A percentile compares a stretch with the other conserved stretches of the same genome.
These are phyloP conservation scores for Colletotrichum sp. DNA, from an alignment of 2,329 filamentous ascomycete species.

Conservation along the genomic window DNA sequence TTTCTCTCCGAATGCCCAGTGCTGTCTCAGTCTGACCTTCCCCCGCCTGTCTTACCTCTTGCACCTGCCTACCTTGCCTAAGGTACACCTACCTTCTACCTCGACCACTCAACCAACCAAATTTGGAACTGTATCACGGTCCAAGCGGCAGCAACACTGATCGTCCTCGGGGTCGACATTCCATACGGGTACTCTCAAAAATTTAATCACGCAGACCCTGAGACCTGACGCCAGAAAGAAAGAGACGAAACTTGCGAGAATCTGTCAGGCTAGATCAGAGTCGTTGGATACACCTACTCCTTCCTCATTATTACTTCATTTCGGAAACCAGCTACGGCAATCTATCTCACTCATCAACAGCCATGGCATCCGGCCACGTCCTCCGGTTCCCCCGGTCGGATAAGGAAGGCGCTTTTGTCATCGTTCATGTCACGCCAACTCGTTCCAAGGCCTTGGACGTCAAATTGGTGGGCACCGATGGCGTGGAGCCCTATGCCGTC, in stretches of 20 bases:
- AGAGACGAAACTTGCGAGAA: not conserved
- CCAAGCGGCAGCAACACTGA: not conserved
- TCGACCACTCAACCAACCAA: not conserved
- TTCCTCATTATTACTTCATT: not conserved
- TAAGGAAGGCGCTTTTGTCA: conserved; percentile 56
- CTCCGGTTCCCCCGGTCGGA: conserved; percentile 65
- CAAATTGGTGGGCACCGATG: conserved; percentile 72
- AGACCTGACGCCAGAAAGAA: not conserved
- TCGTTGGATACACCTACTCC: not conserved
- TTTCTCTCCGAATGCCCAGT: not conserved
- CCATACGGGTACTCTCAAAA: not conserved
- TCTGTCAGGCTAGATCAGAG: not conserved
- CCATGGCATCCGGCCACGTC: conserved; percentile 36
- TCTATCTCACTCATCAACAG: not conserved
- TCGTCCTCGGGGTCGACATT: not conserved
- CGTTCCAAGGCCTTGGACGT: conserved; percentile 62
- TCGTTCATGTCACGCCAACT: conserved; percentile 62
- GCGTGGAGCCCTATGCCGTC: conserved; percentile 62
- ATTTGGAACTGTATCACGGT: not conserved
- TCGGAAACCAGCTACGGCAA: not conserved
- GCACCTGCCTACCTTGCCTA: not conserved
- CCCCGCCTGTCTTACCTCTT: not conserved
- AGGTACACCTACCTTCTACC: too few relatives aligned
- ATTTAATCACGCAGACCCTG: not conserved
- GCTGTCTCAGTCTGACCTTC: not conserved